Evolutionary conservation across 768 basidiomycete genomes (phyloP), one percentile per base, ranked within the genome.

Genomic region (Lactarius sanguifluus): DNA sequence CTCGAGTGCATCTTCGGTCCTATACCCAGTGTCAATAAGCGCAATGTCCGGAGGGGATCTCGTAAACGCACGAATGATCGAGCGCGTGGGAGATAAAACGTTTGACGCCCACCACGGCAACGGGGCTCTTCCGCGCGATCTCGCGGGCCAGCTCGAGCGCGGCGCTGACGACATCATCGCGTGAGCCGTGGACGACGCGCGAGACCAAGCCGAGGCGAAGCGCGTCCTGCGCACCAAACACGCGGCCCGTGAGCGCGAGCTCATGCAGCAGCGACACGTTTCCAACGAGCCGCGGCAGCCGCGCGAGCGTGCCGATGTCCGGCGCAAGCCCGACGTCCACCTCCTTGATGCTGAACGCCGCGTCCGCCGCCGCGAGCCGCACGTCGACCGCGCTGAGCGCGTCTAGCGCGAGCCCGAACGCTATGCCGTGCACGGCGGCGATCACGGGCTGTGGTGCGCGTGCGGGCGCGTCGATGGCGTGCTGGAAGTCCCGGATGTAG

Each of bases 291-390:
- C 92, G 91, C 0, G 91, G 92, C 7, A 96, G 79, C 59, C 88
- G 86, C 1, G 94, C 91, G 7, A 96, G 84, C 0, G 92, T 87
- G 0, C 95, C 95, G 47, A 95, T 87, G 73, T 96, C 94, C 0
- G 94, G 89, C 2, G 94, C 94, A 0, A 96, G 80, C 0, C 91
- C 94, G 30, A 94, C 82, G 72, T 94, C 91, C 3, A 93, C 88
- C 81, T 96, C 92, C 79, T 92, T 90, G 78, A 96, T 89, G 7
- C 84, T 80, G 73, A 95, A 92, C 2, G 72, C 73, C 0, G 85
- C 73, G 68, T 89, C 81, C 0, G 83, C 79, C 0, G 92, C 84
- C 3, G 90, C 86, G 67, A 86, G 87, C 0, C 94, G 83, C 12
- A 97, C 82, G 74, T 96, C 95, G 74, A 92, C 93, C 0, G 89